These are phyloP conservation scores for Toxoplasma gondii DNA, from an alignment of 169 alveolate genomes.

Conservation along the genomic window DNA sequence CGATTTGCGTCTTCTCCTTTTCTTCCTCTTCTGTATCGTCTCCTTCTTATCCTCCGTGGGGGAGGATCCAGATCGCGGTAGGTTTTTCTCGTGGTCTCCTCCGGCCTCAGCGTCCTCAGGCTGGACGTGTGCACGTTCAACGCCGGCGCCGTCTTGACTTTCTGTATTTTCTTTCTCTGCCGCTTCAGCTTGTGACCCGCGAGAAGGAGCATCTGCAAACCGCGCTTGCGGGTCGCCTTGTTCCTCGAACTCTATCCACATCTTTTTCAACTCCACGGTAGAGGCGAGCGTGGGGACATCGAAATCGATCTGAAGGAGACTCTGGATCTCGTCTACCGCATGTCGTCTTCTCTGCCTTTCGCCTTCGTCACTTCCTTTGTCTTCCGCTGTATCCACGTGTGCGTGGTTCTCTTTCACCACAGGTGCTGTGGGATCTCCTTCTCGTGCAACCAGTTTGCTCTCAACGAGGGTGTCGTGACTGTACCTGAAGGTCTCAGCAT, in stretches of 20 bases:
- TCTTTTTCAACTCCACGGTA: not conserved
- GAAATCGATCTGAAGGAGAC: not conserved
- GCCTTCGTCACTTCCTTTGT: no score
- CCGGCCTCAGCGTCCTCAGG: no score
- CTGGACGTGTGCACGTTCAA: not conserved
- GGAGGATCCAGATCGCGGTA: no score
- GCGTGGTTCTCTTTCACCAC: no score
- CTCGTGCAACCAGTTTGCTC: no score
- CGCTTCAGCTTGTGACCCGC: not conserved
- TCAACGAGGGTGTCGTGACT: no score
- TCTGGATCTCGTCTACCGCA: not conserved
- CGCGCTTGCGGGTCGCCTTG: not conserved
- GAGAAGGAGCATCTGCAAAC: not conserved
- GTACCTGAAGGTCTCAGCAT: not conserved
- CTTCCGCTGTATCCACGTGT: no score
- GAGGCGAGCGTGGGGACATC: not conserved
- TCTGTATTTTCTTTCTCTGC: not conserved
- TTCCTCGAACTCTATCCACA: not conserved
- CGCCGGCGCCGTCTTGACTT: no score
- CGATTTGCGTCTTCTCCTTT: not conserved
- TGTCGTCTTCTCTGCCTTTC: no score
- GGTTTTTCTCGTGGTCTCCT: no score
- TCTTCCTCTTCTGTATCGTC: not conserved
- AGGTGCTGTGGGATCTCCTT: no score
- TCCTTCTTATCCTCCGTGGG: not conserved